Evolutionary conservation across 192 early-diverging fungal species (phyloP).

Genomic region (Linderina pennispora): DNA sequence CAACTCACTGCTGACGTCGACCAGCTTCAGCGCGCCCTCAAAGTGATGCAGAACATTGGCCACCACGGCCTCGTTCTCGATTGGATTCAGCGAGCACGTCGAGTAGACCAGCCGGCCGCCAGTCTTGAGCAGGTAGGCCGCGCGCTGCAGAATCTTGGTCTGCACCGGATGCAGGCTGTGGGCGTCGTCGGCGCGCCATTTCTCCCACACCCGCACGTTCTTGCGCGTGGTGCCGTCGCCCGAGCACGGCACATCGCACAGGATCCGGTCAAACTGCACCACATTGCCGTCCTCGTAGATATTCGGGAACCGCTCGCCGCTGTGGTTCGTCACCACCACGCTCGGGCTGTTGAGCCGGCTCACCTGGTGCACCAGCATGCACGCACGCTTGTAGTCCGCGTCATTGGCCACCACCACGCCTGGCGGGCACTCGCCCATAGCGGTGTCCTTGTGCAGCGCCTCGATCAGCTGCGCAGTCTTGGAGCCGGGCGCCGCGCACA

Average conservation of each 20-base stretch:
- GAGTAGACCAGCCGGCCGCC: slow-evolving; percentile 95
- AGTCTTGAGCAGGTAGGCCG: slow-evolving; percentile 77
- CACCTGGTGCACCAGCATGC: slow-evolving; percentile 94
- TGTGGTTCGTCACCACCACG: slow-evolving; percentile 94
- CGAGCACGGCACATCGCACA: slow-evolving; percentile 96
- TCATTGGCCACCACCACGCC: slow-evolving; percentile 98
- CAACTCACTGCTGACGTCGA: slow-evolving; percentile 82
- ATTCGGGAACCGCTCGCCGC: slow-evolving; percentile 81
- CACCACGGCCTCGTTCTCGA: slow-evolving; percentile 97
- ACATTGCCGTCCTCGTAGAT: slow-evolving; percentile 35
- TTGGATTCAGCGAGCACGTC: slow-evolving; percentile 97
- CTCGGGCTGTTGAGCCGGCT: slow-evolving; percentile 91
- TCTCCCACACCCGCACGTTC: slow-evolving; percentile 87
- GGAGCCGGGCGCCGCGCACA: slow-evolving; percentile 98
- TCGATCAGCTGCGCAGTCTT: slow-evolving; percentile 94
- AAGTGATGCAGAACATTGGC: slow-evolving; percentile 66
- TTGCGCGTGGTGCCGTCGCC: slow-evolving; percentile 98
- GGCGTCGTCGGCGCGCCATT: slow-evolving; percentile 71
- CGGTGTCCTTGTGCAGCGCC: slow-evolving; percentile 62
- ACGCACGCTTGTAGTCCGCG: slow-evolving; percentile 80
- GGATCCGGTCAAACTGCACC: slow-evolving; percentile 93
- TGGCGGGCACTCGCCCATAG: slow-evolving; percentile 47
- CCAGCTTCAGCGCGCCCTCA: slow-evolving; percentile 67
- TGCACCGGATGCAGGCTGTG: slow-evolving; percentile 82
- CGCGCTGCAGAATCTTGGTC: slow-evolving; percentile 82